Base-by-base conservation (phyloP, 2,329 filamentous ascomycete genomes). In the Cladophialophora psammophila region DNA sequence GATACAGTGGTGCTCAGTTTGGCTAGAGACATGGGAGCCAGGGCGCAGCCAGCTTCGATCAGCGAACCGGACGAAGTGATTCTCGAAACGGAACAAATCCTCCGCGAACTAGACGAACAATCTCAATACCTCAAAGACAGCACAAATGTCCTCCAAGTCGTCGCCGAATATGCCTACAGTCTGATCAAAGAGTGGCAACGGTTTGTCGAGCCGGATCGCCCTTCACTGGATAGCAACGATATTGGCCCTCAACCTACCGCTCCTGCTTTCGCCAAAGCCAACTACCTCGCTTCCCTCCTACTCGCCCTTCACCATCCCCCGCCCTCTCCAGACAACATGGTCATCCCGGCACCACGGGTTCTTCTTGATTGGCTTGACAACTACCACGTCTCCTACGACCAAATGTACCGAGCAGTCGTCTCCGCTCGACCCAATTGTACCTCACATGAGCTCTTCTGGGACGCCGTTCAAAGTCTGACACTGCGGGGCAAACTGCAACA, bases 341-440 rank as follows among this genome's bases (percentile, higher is more conserved):
- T 60, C 18, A 40, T 69, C 1, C 85, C 91, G 0, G 82, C 96
- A 18, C 92, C 94, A 0, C 89, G 90, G 74, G 86, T 93, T 15
- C 81, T 98, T 13, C 88, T 97, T 69, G 86, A 91, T 73, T 98
- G 94, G 94, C 83, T 96, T 70, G 86, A 91, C 63, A 83, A 84
- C 15, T 87, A 92, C 74, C 92, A 97, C 75, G 88, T 91, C 69
- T 85, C 90, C 32, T 91, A 91, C 73, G 84, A 85, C 1, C 84
- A 87, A 60, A 90, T 94, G 73, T 81, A 91, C 31, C 82, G 87
- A 42, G 83, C 88, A 3, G 85, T 97, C 31, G 81, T 86, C 69
- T 83, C 84, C 34, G 80, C 88, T 72, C 84, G 84, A 54, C 91
- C 91, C 0, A 91, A 91, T 66, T 92, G 93, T 26, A 90, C 92